Evolutionary conservation across 192 early-diverging fungal species (phyloP).

Genomic region (Piromyces sp.): DNA sequence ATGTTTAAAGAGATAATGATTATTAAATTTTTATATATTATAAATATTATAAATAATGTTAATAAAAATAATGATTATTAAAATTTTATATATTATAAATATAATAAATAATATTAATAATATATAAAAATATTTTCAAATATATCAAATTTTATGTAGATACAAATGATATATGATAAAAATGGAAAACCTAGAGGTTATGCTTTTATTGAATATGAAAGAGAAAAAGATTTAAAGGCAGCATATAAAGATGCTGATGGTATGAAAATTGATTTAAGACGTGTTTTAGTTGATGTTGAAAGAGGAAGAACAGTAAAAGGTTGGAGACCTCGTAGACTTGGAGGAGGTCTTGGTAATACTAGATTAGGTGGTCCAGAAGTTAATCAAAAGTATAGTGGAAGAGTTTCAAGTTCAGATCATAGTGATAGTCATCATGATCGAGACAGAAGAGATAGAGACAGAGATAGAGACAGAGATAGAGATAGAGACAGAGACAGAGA

Average conservation of each 20-base stretch:
- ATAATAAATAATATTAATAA: too few species aligned
- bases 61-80: too few species aligned
- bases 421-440: constrained; percentile 3
- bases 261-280: constrained; percentile 61
- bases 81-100: too few species aligned
- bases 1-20: too few species aligned
- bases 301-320: constrained; percentile 89
- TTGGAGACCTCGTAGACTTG: constrained; percentile 75
- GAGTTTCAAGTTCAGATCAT: constrained; percentile 11
- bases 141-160: too few species aligned
- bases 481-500: constrained; percentile 2
- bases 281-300: constrained; percentile 85
- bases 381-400: constrained; percentile 26
- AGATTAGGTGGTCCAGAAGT: constrained; percentile 38
- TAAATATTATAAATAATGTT: too few species aligned
- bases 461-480: constrained; percentile 7
- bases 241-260: constrained; percentile 74
- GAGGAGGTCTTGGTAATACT: constrained; percentile 61
- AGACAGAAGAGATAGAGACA: constrained; percentile 2
- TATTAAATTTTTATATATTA: too few species aligned
- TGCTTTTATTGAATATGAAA: constrained; percentile 87
- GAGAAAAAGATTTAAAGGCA: constrained; percentile 64
- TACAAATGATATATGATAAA: background rate
- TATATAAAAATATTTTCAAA: background rate
- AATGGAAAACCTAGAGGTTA: constrained; percentile 72